phyloP scores from a whole-genome alignment of 1,284 basidiomycete species.

The Apiotrichum montevideense region DNA sequence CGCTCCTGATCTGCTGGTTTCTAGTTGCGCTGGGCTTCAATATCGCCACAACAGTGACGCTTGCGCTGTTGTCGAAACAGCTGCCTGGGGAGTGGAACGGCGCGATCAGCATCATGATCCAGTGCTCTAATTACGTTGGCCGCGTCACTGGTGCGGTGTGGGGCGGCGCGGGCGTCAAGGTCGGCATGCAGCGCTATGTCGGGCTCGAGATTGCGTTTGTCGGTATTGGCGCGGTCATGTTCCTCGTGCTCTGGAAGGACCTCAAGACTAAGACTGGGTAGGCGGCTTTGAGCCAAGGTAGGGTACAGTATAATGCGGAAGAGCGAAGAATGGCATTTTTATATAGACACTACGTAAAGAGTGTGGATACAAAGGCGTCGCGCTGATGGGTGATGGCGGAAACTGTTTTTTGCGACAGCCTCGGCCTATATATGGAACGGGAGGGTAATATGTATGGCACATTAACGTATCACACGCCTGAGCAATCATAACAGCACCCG shows the following conservation, averaged over 20 bases:
- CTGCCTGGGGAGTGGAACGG: slow-evolving; percentile 10
- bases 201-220: slow-evolving; percentile 1
- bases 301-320: too few species aligned
- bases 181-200: slow-evolving; percentile 7
- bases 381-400: too few species aligned
- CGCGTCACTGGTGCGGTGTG: slow-evolving; percentile 10
- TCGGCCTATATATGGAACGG: too few species aligned
- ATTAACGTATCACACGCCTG: too few species aligned
- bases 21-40: slow-evolving; percentile 11
- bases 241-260: slow-evolving; percentile 2
- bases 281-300: too few species aligned
- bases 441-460: too few species aligned
- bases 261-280: slow-evolving; percentile 11
- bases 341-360: too few species aligned
- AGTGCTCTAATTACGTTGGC: slow-evolving; percentile 7
- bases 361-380: too few species aligned
- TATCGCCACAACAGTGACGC: slow-evolving; percentile 5
- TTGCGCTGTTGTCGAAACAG: slow-evolving; percentile 8
- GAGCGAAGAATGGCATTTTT: too few species aligned
- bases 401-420: too few species aligned
- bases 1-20: slow-evolving; percentile 4
- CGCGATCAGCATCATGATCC: slow-evolving; percentile 2
- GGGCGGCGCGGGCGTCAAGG: slow-evolving; percentile 9
- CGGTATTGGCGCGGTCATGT: slow-evolving; percentile 5
- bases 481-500: too few species aligned